phyloP scores from a whole-genome alignment of 768 basidiomycete species.

The Tephrocybe sp. region DNA sequence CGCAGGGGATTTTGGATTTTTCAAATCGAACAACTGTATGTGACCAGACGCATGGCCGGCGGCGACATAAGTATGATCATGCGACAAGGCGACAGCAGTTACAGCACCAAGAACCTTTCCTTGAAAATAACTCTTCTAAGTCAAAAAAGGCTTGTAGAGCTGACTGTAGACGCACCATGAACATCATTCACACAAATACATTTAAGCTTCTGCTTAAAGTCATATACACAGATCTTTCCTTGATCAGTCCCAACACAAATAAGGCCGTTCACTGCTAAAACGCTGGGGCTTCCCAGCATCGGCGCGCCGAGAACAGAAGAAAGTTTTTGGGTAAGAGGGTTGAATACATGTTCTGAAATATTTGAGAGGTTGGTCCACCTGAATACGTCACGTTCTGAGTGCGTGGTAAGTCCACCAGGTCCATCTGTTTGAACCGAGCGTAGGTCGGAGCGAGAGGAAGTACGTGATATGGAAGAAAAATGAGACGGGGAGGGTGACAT shows the following conservation, averaged over 20 bases:
- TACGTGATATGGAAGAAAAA: slow-evolving; percentile 68
- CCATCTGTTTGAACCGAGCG: slow-evolving; percentile 23
- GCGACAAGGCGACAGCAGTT: slow-evolving; percentile 87
- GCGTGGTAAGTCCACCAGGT: slow-evolving; percentile 14
- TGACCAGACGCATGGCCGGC: slow-evolving; percentile 84
- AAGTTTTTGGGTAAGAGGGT: slow-evolving; percentile 53
- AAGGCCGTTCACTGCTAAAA: slow-evolving; percentile 80
- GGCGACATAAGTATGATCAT: slow-evolving; percentile 91
- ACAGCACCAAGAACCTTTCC: slow-evolving; percentile 68
- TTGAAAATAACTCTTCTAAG: slow-evolving; percentile 27
- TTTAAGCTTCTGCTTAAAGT: slow-evolving; percentile 84
- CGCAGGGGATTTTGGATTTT: slow-evolving; percentile 62
- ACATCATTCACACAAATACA: slow-evolving; percentile 73
- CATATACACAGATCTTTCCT: slow-evolving; percentile 80
- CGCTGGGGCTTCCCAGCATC: slow-evolving; percentile 66
- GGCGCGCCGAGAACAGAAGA: slow-evolving; percentile 59
- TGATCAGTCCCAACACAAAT: slow-evolving; percentile 85
- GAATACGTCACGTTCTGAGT: slow-evolving; percentile 56
- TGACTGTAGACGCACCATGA: slow-evolving; percentile 43
- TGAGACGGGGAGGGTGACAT: slow-evolving; percentile 59
- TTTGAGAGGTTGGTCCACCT: slow-evolving; percentile 69
- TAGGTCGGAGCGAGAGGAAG: slow-evolving; percentile 58
- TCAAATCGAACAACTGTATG: slow-evolving; percentile 83
- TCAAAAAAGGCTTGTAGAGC: slow-evolving; percentile 4
- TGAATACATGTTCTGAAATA: slow-evolving; percentile 56